These are phyloP conservation scores for Boletus rubescentipes DNA, from an alignment of 768 basidiomycete genomes.

Conservation along the genomic window DNA sequence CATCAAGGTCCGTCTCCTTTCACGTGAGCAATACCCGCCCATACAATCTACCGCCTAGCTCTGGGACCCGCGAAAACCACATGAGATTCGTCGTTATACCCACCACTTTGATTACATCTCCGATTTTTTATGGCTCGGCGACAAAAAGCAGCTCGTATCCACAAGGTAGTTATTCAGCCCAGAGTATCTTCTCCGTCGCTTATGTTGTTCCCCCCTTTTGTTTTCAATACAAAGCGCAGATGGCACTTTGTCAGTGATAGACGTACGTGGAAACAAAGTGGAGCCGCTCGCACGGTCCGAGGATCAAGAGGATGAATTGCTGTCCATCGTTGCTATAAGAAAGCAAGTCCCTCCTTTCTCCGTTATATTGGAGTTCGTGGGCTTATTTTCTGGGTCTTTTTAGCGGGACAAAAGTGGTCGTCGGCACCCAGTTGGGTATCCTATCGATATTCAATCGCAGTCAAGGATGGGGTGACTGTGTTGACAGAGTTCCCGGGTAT, in stretches of 20 bases:
- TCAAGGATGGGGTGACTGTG: conserved; percentile 89
- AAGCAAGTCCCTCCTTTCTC: conserved; percentile 44
- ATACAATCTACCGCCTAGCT: conserved; percentile 47
- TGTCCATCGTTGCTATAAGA: conserved; percentile 84
- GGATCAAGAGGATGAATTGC: conserved; percentile 93
- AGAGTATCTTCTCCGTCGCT: neutral
- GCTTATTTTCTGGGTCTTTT: neutral
- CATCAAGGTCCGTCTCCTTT: conserved; percentile 63
- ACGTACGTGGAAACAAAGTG: conserved; percentile 78
- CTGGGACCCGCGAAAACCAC: conserved; percentile 81
- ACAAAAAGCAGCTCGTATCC: conserved; percentile 80
- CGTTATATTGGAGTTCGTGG: neutral
- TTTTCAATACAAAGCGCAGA: conserved; percentile 62
- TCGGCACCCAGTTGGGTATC: conserved; percentile 88
- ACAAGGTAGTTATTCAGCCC: conserved; percentile 61
- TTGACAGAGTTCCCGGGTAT: conserved; percentile 86
- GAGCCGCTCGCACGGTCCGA: conserved; percentile 85
- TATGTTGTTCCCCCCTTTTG: neutral
- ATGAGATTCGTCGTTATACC: conserved; percentile 62
- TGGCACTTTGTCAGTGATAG: conserved; percentile 89
- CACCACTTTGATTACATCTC: conserved; percentile 96
- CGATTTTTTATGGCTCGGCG: conserved; percentile 83
- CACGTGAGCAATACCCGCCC: neutral
- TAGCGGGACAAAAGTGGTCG: conserved; percentile 77
- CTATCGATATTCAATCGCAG: conserved; percentile 86